A percentile compares a stretch with the other conserved stretches of the same genome.
Conservation (phyloP, 2,329 filamentous ascomycete species). For the Plectosphaerella sp. region DNA sequence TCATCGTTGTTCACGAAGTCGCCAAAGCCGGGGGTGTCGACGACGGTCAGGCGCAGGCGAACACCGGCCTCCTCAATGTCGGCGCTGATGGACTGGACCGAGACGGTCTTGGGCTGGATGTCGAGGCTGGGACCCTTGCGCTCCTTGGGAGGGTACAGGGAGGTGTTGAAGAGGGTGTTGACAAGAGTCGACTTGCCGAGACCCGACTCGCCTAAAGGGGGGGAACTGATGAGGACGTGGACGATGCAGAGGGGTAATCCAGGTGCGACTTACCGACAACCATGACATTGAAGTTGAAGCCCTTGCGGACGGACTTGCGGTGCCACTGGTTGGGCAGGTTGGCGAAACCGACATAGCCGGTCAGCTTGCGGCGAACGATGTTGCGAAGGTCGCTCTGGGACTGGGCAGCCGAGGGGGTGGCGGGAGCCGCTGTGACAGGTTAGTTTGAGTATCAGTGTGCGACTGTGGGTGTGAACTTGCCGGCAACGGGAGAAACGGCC, state of each 20-base stretch:
- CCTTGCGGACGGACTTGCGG: constrained; percentile 99
- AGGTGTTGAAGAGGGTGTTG: constrained; percentile 99
- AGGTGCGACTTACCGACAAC: constrained; percentile 78
- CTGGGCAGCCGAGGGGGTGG: constrained; percentile 25
- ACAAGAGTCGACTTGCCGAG: constrained; percentile 98
- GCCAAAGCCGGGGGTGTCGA: constrained; percentile 96
- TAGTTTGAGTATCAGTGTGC: constrained; percentile 27
- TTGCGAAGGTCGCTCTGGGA: constrained; percentile 74
- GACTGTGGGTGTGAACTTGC: constrained; percentile 20
- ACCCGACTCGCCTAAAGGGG: constrained; percentile 90
- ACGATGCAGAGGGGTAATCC: background rate
- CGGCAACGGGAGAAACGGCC: constrained; percentile 33
- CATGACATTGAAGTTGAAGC: constrained; percentile 99
- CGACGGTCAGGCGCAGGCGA: constrained; percentile 90
- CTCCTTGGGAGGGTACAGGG: constrained; percentile 97
- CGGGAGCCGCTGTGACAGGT: constrained; percentile 17
- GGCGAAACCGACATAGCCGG: constrained; percentile 96
- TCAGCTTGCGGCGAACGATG: constrained; percentile 97
- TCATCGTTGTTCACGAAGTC: constrained; percentile 99
- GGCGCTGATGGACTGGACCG: constrained; percentile 90
- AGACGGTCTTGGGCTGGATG: constrained; percentile 96
- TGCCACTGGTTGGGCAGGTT: constrained; percentile 99
- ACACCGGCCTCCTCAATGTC: constrained; percentile 99
- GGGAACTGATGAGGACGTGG: constrained; percentile 7
- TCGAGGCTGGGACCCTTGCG: constrained; percentile 95